Evolutionary conservation across 345 rosid genomes (phyloP).

Genomic region (Rhodomyrtus tomentosa): DNA sequence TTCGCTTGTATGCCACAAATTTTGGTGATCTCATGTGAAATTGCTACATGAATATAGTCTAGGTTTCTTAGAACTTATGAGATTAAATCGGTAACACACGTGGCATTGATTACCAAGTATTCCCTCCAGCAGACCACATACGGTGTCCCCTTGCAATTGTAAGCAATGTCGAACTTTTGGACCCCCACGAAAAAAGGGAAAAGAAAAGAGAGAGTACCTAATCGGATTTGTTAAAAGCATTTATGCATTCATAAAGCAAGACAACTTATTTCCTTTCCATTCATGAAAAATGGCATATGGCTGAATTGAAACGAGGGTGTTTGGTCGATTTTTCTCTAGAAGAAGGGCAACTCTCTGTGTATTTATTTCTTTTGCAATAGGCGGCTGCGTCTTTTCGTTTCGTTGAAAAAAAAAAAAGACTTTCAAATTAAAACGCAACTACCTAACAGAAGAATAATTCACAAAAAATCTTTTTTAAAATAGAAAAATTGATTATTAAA

Average conservation of each 20-base stretch:
- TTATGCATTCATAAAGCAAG: background rate
- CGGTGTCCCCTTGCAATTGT: background rate
- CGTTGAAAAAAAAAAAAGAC: too few relatives aligned
- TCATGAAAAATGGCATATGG: background rate
- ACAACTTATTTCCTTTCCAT: background rate
- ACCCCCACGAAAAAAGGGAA: too few relatives aligned
- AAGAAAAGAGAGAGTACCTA: background rate
- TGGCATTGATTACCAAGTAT: fast-evolving
- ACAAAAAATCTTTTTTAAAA: too few relatives aligned
- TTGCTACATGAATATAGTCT: background rate
- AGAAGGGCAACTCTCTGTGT: too few relatives aligned
- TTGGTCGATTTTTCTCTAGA: too few relatives aligned
- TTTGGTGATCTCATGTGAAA: background rate
- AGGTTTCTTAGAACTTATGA: background rate
- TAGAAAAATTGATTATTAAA: too few relatives aligned
- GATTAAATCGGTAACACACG: fast-evolving
- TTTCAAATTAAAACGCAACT: too few relatives aligned
- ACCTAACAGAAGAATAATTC: too few relatives aligned
- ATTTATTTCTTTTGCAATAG: too few relatives aligned
- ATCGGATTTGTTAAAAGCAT: background rate
- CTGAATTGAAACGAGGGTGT: background rate
- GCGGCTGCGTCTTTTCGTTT: too few relatives aligned
- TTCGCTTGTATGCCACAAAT: background rate
- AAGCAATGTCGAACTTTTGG: too few relatives aligned
- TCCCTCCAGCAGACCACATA: background rate